Percentiles rank a stretch among this genome's conserved stretches.
Evolutionary conservation across 2,329 filamentous ascomycete genomes (phyloP).

Genomic region (Berkeleyomyces rouxiae): DNA sequence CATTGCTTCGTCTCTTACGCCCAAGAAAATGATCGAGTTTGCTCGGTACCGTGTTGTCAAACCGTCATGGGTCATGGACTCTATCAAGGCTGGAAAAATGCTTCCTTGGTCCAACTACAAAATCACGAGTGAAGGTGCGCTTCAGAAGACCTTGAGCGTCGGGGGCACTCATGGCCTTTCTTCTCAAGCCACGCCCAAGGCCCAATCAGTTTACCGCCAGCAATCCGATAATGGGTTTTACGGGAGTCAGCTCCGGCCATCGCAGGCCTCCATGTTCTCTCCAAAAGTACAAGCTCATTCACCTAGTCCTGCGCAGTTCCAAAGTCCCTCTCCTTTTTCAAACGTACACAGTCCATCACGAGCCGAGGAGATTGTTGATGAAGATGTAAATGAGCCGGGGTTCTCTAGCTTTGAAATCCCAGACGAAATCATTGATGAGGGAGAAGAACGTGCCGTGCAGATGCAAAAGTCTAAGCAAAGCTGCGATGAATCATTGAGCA

Average conservation of each 20-base stretch:
- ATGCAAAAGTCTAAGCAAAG: neutral
- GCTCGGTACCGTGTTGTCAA: slow-evolving; percentile 79
- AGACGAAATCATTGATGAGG: slow-evolving; percentile 3
- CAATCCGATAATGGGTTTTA: slow-evolving; percentile 78
- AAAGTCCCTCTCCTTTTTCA: neutral
- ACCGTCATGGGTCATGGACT: slow-evolving; percentile 87
- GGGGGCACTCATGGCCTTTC: slow-evolving; percentile 39
- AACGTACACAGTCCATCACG: neutral
- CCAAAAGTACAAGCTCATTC: neutral
- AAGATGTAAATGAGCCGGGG: neutral
- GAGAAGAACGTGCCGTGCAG: neutral
- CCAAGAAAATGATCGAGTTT: slow-evolving; percentile 86
- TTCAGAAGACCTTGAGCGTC: slow-evolving; percentile 59
- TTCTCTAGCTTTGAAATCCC: slow-evolving; percentile 10
- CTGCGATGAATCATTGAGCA: neutral
- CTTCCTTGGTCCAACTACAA: slow-evolving; percentile 77
- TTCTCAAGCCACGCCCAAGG: slow-evolving; percentile 45
- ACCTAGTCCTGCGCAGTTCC: neutral
- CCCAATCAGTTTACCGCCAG: slow-evolving; percentile 52
- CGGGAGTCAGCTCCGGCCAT: slow-evolving; percentile 45
- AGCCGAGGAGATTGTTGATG: slow-evolving; percentile 14
- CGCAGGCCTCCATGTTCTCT: neutral
- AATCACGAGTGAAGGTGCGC: slow-evolving; percentile 66
- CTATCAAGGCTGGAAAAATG: slow-evolving; percentile 61
- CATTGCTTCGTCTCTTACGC: slow-evolving; percentile 75